Conservation (phyloP, 2,329 filamentous ascomycete genomes). For the Fusarium mundagurra region DNA sequence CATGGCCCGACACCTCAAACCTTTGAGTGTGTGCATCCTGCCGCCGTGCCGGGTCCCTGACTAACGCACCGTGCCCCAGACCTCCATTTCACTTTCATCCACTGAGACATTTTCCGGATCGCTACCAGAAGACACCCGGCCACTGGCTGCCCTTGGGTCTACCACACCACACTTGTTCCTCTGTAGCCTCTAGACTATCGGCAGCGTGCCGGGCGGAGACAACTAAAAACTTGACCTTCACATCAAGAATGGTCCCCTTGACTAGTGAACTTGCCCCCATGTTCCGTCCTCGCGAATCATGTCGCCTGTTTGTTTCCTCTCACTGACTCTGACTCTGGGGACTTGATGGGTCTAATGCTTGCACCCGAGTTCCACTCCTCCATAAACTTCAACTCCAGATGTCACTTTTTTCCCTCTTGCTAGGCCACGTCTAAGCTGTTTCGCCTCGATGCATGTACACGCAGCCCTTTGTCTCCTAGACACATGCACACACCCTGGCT, state of each 20-base stretch:
- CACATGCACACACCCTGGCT: slow-evolving; percentile 10
- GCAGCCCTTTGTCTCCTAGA: slow-evolving; percentile 29
- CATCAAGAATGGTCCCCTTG: slow-evolving; percentile 5
- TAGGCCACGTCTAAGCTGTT: slow-evolving; percentile 27
- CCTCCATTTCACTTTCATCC: slow-evolving; percentile 1
- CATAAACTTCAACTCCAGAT: slow-evolving; percentile 7
- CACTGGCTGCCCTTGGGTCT: slow-evolving; percentile 25
- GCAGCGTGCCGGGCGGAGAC: slow-evolving; percentile 33
- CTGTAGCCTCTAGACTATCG: neutral
- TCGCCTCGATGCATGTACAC: slow-evolving; percentile 30
- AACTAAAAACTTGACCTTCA: slow-evolving; percentile 5
- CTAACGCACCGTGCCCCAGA: slow-evolving; percentile 43
- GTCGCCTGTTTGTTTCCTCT: slow-evolving; percentile 17
- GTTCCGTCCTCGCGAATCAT: slow-evolving; percentile 38
- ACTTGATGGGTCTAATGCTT: slow-evolving; percentile 15
- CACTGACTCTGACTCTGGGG: slow-evolving; percentile 23
- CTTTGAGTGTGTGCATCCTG: slow-evolving; percentile 42
- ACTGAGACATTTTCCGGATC: slow-evolving; percentile 42
- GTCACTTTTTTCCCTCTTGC: slow-evolving; percentile 16
- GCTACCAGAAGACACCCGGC: neutral
- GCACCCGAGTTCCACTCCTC: slow-evolving; percentile 18
- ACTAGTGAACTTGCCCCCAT: slow-evolving; percentile 29
- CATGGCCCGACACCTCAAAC: slow-evolving; percentile 20
- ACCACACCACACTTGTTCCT: slow-evolving; percentile 20
- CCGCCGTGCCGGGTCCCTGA: slow-evolving; percentile 38